phyloP scores from a whole-genome alignment of 2,329 filamentous ascomycete species.

The Rutstroemia sp. region DNA sequence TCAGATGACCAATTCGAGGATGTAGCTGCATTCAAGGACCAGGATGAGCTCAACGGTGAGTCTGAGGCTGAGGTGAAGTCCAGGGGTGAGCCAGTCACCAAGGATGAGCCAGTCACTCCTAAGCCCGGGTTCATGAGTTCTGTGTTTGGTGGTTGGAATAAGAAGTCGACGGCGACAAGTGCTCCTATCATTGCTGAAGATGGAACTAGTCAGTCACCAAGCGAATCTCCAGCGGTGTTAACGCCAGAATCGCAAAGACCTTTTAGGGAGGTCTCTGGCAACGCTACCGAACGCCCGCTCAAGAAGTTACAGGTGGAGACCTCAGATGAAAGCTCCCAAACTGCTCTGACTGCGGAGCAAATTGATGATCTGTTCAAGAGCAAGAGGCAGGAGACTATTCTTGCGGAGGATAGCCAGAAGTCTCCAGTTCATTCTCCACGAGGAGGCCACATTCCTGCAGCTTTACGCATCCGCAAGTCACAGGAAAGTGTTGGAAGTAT shows the following conservation, averaged over 20 bases:
- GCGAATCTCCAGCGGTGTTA: conserved; percentile 41
- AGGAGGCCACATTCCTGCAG: conserved; percentile 28
- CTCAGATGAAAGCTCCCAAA: conserved; percentile 72
- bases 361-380: conserved; percentile 67
- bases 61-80: not conserved
- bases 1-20: not conserved
- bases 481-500: conserved; percentile 44
- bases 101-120: conserved; percentile 32
- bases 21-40: not conserved
- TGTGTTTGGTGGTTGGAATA: conserved; percentile 39
- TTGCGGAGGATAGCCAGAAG: conserved; percentile 19
- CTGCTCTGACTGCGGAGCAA: conserved; percentile 70
- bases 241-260: conserved; percentile 49
- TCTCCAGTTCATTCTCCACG: conserved; percentile 20
- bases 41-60: not conserved
- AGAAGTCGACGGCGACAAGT: conserved; percentile 31
- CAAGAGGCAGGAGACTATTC: conserved; percentile 32
- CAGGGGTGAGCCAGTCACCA: conserved; percentile 30
- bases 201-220: conserved; percentile 49
- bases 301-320: conserved; percentile 39
- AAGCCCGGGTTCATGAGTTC: conserved; percentile 36
- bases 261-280: conserved; percentile 57
- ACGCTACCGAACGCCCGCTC: conserved; percentile 37
- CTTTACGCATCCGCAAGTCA: conserved; percentile 39
- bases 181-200: conserved; percentile 54